Percentiles rank a stretch among this genome's conserved stretches.
phyloP scores from a whole-genome alignment of 2,329 filamentous ascomycete genomes.

The Alternaria burnsii region DNA sequence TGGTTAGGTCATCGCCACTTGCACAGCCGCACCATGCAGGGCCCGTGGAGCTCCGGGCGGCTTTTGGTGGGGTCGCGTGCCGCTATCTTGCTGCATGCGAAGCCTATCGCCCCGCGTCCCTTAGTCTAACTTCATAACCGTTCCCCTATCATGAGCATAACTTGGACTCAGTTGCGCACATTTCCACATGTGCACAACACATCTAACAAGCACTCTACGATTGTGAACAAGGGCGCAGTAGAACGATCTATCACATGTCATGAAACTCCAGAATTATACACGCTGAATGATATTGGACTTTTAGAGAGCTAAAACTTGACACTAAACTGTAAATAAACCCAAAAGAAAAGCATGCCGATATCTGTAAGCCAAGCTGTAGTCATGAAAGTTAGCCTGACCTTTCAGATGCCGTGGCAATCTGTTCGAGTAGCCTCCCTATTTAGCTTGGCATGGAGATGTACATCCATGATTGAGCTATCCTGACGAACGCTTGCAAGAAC shows the following conservation, averaged over 20 bases:
- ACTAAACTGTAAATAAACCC: too few species aligned
- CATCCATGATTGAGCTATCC: neutral
- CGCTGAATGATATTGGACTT: neutral
- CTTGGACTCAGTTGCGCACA: neutral
- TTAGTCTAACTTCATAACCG: neutral
- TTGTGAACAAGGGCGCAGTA: neutral
- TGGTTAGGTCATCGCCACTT: slow-evolving; percentile 13
- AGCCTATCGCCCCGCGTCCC: slow-evolving; percentile 3
- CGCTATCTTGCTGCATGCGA: slow-evolving; percentile 7
- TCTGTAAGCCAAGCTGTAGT: neutral
- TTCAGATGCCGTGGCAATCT: neutral
- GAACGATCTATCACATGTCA: neutral
- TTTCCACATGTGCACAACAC: neutral
- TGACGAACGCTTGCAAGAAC: neutral
- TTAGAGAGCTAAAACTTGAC: neutral
- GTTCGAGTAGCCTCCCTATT: neutral
- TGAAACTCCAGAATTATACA: neutral
- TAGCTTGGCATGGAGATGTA: neutral
- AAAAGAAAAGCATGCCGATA: neutral
- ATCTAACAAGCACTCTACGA: neutral
- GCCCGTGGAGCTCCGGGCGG: slow-evolving; percentile 4
- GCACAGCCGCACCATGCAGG: slow-evolving; percentile 20
- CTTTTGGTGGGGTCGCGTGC: slow-evolving; percentile 16
- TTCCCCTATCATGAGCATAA: neutral
- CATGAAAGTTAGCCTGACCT: neutral